Conservation (phyloP, 305 asterid genomes). For the Solanum hybrid region DNA sequence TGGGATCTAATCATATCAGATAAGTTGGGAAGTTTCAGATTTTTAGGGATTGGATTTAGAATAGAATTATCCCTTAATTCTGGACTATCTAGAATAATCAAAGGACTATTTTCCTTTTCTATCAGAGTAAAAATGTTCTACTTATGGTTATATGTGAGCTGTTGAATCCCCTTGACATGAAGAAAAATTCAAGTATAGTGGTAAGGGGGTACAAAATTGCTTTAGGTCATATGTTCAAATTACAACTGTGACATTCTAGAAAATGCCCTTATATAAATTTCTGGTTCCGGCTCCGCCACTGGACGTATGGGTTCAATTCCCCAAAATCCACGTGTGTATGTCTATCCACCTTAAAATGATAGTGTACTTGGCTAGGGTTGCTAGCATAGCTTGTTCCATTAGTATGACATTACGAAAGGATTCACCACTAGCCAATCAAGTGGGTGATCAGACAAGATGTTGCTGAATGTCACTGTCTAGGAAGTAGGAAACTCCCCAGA, state of each 20-base stretch:
- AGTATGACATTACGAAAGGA: not conserved
- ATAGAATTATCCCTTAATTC: not conserved
- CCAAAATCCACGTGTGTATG: not conserved
- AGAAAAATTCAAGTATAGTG: not conserved
- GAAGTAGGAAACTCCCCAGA: not conserved
- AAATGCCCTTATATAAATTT: not conserved
- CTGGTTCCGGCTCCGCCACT: not conserved
- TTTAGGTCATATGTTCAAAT: not conserved
- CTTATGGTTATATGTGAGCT: not conserved
- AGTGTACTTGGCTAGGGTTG: not conserved
- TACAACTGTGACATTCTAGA: not conserved
- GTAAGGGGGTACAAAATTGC: not conserved
- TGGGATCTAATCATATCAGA: not conserved
- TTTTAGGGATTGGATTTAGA: not conserved
- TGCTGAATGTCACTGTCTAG: not conserved
- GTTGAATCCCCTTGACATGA: not conserved
- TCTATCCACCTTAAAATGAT: not conserved
- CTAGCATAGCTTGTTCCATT: not conserved
- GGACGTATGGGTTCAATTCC: not conserved
- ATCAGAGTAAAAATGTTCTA: not conserved
- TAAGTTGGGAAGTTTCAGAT: not conserved
- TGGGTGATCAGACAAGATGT: not conserved
- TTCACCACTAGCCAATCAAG: not conserved
- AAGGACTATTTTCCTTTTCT: not conserved
- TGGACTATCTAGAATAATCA: not conserved